Evolutionary conservation across 768 basidiomycete genomes (phyloP).

Genomic region (Hygrophorus russula): DNA sequence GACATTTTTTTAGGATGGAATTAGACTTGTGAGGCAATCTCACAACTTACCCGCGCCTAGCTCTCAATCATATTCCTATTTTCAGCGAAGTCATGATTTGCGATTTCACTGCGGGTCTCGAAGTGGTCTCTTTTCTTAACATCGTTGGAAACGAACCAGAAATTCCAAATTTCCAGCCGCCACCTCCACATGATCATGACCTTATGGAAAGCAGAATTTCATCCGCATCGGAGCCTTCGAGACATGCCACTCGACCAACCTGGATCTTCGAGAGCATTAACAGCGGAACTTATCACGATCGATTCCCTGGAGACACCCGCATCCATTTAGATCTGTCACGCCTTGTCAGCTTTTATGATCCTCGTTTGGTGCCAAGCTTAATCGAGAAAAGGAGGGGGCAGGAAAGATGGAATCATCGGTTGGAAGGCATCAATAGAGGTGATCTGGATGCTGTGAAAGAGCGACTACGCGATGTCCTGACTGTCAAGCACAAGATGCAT

Average conservation of each 20-base stretch:
- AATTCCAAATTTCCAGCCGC: no score
- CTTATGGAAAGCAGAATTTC: no score
- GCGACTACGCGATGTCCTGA: conserved; percentile 16
- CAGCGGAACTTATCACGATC: no score
- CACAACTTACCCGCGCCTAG: no score
- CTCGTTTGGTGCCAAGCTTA: conserved; percentile 24
- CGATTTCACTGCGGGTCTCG: conserved; percentile 29
- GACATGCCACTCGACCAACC: no score
- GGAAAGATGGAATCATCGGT: conserved; percentile 23
- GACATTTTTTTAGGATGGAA: conserved; percentile 27
- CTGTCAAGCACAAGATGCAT: no score
- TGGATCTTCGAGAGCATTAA: no score
- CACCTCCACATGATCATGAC: no score
- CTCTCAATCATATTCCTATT: background rate
- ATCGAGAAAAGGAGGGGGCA: conserved; percentile 17
- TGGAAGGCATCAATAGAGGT: conserved; percentile 18
- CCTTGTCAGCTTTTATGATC: conserved; percentile 23
- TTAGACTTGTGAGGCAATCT: conserved; percentile 30
- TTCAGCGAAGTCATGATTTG: conserved; percentile 37
- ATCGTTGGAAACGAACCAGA: conserved; percentile 8
- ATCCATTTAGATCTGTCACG: no score
- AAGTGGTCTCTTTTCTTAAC: conserved; percentile 27
- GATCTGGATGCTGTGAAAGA: conserved; percentile 16
- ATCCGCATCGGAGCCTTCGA: no score
- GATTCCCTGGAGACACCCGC: no score